Base-by-base conservation (phyloP, 129 eudicot species). In the Chrysanthemum makinoi region DNA sequence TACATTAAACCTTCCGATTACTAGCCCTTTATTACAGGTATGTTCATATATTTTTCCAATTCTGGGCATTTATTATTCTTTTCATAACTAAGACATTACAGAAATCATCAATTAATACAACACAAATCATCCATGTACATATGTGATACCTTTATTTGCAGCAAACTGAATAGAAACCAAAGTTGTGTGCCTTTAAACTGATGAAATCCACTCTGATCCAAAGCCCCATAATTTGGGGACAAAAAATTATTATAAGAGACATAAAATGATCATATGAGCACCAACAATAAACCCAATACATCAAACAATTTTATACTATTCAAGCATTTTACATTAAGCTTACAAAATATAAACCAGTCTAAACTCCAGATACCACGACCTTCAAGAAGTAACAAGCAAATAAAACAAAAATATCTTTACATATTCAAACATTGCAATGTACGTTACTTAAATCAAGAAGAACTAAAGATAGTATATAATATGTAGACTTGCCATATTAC, bases 141-240 rank as follows among this genome's bases (percentile, higher is more conserved):
- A 60, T 24, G 62, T 50, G 19, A 28, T 66, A 69, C 33, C 24
- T 63, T 69, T 69, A 69, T 54, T 69, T 4, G 73, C 62, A 49
- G 24, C 49, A 13, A n/a, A 65, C 22, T 17, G 15, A 44, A 46
- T 20, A 3, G 70, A 12, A 4, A 11, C 54, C 17, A 18, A 64
- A 43, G 18, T 18, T 11, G 56, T 13, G 62, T 8, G 19, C 12
- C 50, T 52, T 39, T n/a, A 28, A 65, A 65, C n/a, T 6, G 15
- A 46, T 17, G 16, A 65, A 10, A 17, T 17, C 70, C 55, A 10
- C 51, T 39, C 52, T 8, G 28, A 33, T 10, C 52, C 52, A 64
- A 64, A 64, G 43, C 28, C 43, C 19, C 19, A 24, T 9, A 19
- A 67, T 6, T 49, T 24, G n/a, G 47, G 60, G 19, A 15, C n/a